Conservation (phyloP, 148 eudicot genomes). For the Camellia japonica region DNA sequence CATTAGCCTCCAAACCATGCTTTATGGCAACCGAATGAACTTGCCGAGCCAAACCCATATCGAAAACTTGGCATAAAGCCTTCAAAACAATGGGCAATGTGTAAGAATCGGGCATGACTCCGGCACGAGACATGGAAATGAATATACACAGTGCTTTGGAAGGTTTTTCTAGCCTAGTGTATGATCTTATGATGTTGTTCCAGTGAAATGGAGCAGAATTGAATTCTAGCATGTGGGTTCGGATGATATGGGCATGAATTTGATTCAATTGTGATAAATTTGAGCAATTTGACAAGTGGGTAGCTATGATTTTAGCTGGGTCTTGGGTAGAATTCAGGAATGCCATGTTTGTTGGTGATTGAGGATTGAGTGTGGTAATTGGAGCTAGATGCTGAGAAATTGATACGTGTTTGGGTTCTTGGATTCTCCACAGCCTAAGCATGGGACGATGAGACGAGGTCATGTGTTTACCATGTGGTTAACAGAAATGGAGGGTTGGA, state of each 20-base stretch:
- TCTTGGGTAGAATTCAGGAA: conserved; percentile 12
- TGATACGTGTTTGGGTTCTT: conserved; percentile 5
- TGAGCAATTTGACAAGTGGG: conserved; percentile 40
- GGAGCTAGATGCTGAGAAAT: conserved; percentile 10
- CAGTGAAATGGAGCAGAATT: conserved; percentile 39
- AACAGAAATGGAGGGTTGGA: neutral
- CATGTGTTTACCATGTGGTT: conserved; percentile 9
- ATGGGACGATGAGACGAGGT: conserved; percentile 8
- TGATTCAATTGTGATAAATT: conserved; percentile 38
- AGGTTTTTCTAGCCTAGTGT: conserved; percentile 46
- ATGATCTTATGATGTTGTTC: conserved; percentile 60
- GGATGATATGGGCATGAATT: conserved; percentile 46
- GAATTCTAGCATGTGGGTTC: conserved; percentile 50
- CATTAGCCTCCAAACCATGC: conserved; percentile 46
- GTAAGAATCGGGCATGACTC: conserved; percentile 49
- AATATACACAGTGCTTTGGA: conserved; percentile 36
- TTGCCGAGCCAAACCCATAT: conserved; percentile 35
- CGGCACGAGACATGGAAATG: conserved; percentile 44
- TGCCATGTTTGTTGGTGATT: neutral
- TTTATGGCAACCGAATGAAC: conserved; percentile 49
- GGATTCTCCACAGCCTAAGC: conserved; percentile 11
- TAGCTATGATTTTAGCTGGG: conserved; percentile 26
- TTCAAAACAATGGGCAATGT: conserved; percentile 68
- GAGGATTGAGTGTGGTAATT: neutral
- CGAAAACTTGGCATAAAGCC: conserved; percentile 43